These are phyloP conservation scores for Pestalotiopsis sp. DNA, from an alignment of 2,329 filamentous ascomycete genomes.

Conservation along the genomic window DNA sequence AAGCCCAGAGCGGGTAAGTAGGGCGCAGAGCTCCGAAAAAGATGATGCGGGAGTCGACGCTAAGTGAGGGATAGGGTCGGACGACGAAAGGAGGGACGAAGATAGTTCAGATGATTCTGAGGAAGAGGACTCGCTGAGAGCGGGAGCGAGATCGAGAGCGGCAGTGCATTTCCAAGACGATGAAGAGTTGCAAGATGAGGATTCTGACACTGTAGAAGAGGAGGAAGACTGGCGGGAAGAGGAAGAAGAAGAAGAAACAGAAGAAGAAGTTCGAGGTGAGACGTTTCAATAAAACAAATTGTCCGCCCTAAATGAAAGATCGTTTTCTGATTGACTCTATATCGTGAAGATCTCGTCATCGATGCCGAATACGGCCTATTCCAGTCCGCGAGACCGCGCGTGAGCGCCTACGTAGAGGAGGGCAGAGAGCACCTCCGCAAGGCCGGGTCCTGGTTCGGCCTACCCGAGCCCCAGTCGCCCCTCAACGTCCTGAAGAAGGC, in stretches of 20 bases:
- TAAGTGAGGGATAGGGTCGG: not conserved
- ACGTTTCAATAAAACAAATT: not conserved
- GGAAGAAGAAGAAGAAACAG: not conserved
- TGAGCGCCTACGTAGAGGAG: not conserved
- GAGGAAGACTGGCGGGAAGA: not conserved
- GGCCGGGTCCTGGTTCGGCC: conserved; percentile 2
- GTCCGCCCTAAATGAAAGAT: not conserved
- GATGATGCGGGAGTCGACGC: not conserved
- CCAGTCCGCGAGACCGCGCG: not conserved
- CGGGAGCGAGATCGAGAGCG: not conserved
- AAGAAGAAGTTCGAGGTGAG: not conserved
- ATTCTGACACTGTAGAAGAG: not conserved
- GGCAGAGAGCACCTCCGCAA: not conserved
- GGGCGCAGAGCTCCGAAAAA: not conserved
- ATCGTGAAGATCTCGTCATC: not conserved
- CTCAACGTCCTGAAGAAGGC: not conserved
- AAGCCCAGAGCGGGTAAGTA: not conserved
- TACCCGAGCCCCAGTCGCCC: conserved; percentile 1
- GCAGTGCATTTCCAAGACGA: not conserved
- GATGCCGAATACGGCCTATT: not conserved
- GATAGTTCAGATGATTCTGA: not conserved
- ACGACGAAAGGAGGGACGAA: not conserved
- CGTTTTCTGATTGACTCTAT: not conserved
- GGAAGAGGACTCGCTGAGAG: not conserved
- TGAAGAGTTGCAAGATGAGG: not conserved